phyloP scores from a whole-genome alignment of 2,329 filamentous ascomycete species.

The Talaromyces sp. region DNA sequence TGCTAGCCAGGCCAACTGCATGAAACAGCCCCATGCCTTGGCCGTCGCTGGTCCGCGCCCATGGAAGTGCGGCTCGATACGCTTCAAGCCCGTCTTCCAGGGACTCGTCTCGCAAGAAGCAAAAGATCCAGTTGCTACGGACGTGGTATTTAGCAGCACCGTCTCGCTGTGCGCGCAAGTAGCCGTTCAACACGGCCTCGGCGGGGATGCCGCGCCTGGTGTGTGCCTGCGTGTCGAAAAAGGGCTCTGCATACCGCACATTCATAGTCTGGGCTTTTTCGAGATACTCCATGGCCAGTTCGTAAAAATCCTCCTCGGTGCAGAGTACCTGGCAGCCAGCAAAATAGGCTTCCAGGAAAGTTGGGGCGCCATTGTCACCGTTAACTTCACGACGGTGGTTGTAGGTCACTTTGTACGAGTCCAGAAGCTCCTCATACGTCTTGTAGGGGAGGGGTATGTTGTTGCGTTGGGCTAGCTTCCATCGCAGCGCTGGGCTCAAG shows the following conservation, averaged over 20 bases:
- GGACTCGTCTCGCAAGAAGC: constrained; percentile 39
- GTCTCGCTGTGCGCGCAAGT: constrained; percentile 28
- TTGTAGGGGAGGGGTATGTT: constrained; percentile 24
- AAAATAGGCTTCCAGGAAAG: constrained; percentile 25
- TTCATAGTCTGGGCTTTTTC: constrained; percentile 28
- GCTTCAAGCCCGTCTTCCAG: constrained; percentile 34
- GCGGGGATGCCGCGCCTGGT: constrained; percentile 31
- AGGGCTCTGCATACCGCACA: constrained; percentile 37
- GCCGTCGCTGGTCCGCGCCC: constrained; percentile 12
- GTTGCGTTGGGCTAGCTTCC: constrained; percentile 39
- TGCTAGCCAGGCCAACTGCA: constrained; percentile 44
- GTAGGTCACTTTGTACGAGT: constrained; percentile 29
- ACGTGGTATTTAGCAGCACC: constrained; percentile 23
- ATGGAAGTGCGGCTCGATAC: constrained; percentile 36
- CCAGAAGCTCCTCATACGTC: constrained; percentile 26
- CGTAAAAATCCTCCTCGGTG: constrained; percentile 34
- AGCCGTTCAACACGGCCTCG: constrained; percentile 29
- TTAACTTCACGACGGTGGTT: constrained; percentile 35
- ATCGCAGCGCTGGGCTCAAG: constrained; percentile 36
- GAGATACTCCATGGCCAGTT: constrained; percentile 37
- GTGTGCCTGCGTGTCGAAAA: constrained; percentile 42
- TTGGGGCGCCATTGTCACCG: constrained; percentile 23
- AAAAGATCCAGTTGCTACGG: constrained; percentile 36
- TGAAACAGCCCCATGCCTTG: constrained; percentile 36
- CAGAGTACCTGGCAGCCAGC: constrained; percentile 20